Base-by-base conservation (phyloP, 306 rosid species). In the Pyrus pyrifolia region DNA sequence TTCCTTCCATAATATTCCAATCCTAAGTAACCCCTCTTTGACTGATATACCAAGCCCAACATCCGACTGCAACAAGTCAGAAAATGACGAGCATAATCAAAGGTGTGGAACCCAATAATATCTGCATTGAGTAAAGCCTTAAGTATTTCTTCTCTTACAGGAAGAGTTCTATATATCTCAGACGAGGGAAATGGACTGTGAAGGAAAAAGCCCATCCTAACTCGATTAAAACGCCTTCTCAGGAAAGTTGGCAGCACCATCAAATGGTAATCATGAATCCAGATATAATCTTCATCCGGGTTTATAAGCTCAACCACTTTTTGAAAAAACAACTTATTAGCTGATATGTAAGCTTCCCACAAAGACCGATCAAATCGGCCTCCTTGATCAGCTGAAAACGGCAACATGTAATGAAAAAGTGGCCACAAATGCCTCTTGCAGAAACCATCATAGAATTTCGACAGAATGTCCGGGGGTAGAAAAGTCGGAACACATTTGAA, bases 251-350 rank as follows among this genome's bases (percentile, higher is more conserved):
- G 97, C 55, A 91, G 80, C 82, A 89, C 97, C 97, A 91, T 91
- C 87, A 91, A 86, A 84, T 91, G 97, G 83, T 91, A 91, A 83
- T 91, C 97, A 77, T 91, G 95, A 84, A 91, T 86, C 97, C 93
- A 91, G 71, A 91, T 85, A 79, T 83, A 91, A 69, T 91, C 96
- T 77, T 89, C 93, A 77, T 87, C 94, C 4, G 94, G 97, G 86
- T 85, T 91, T 81, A 91, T 85, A 78, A 91, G 81, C 86, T 91
- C 97, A 68, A 89, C 91, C 44, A 91, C 86, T 82, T 83, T 91
- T 21, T 91, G 88, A 57, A 83, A 91, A 77, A 89, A 91, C 49
- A 88, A 73, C 71, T 91, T 89, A 85, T 91, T 91, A 51, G 93
- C 93, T 64, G 81, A 79, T 69, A 91, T 90, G 70, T 91, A 91